These are phyloP conservation scores for Agrostemma githago DNA, from an alignment of 148 eudicot species.

Conservation along the genomic window DNA sequence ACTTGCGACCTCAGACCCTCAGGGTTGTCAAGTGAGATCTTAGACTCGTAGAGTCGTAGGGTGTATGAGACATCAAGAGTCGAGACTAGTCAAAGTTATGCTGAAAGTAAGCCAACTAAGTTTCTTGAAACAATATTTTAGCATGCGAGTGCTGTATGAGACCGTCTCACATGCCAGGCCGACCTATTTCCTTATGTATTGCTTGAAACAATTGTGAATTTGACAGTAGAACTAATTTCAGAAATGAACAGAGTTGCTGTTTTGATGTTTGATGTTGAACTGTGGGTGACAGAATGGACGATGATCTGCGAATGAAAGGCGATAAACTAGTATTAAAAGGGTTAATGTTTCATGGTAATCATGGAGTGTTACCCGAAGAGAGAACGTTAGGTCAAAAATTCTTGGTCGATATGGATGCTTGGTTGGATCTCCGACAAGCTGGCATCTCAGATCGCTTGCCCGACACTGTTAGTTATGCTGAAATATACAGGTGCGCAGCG, in stretches of 20 bases:
- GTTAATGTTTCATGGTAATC: constrained; percentile 79
- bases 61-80: too few relatives aligned
- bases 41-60: too few relatives aligned
- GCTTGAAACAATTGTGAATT: not conserved
- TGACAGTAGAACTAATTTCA: not conserved
- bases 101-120: too few relatives aligned
- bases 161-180: too few relatives aligned
- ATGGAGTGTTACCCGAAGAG: constrained; percentile 84
- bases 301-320: constrained; percentile 43
- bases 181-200: too few relatives aligned
- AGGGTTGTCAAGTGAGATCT: too few relatives aligned
- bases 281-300: constrained; percentile 29
- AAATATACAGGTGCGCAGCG: constrained; percentile 63
- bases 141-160: too few relatives aligned
- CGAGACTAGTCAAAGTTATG: too few relatives aligned
- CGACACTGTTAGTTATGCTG: constrained; percentile 79
- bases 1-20: too few relatives aligned
- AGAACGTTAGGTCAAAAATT: constrained; percentile 84
- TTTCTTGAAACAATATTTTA: too few relatives aligned
- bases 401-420: constrained; percentile 78
- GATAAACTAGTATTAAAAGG: constrained; percentile 83
- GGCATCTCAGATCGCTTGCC: constrained; percentile 61
- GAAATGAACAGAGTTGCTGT: not conserved
- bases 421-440: constrained; percentile 80
- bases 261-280: not conserved